A percentile compares a stretch with the other conserved stretches of the same genome.
Evolutionary conservation across 192 early-diverging fungal species (phyloP).

Genomic region (Coemansia sp.): DNA sequence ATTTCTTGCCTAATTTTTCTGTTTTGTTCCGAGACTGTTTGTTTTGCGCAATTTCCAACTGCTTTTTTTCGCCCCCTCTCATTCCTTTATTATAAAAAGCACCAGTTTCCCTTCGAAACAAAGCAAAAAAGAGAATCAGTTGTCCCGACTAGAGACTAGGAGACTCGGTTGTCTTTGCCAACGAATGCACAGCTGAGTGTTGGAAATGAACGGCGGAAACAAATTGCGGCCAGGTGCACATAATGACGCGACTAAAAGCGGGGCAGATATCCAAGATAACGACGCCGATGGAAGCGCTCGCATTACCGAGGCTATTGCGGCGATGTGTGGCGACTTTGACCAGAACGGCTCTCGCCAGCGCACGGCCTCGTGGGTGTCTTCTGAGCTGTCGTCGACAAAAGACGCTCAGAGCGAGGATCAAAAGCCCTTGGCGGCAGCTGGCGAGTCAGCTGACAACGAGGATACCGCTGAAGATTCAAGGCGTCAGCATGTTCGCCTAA

Average conservation of each 20-base stretch:
- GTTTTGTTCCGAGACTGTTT: not conserved
- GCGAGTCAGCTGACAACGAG: not conserved
- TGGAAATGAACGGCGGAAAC: slow-evolving; percentile 11
- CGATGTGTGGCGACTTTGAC: slow-evolving; percentile 26
- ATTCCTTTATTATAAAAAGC: not conserved
- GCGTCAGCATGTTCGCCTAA: slow-evolving; percentile 29
- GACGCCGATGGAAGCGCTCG: slow-evolving; percentile 2
- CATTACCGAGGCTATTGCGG: slow-evolving; percentile 14
- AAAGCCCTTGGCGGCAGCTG: not conserved
- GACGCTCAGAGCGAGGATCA: slow-evolving; percentile 4
- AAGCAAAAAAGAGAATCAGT: not conserved
- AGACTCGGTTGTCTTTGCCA: not conserved
- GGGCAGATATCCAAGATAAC: not conserved
- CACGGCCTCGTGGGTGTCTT: slow-evolving; percentile 42
- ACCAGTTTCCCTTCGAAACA: not conserved
- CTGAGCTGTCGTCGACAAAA: slow-evolving; percentile 21
- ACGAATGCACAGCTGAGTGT: not conserved
- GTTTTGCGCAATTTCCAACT: not conserved
- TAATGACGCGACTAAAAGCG: not conserved
- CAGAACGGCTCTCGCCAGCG: slow-evolving; percentile 24
- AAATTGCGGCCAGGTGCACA: not conserved
- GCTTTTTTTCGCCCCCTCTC: not conserved
- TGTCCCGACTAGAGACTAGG: not conserved
- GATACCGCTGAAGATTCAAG: not conserved
- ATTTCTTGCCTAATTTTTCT: not conserved